Conservation (phyloP, 1,139 yeast genomes). For the Tardiomyces digboiensis region DNA sequence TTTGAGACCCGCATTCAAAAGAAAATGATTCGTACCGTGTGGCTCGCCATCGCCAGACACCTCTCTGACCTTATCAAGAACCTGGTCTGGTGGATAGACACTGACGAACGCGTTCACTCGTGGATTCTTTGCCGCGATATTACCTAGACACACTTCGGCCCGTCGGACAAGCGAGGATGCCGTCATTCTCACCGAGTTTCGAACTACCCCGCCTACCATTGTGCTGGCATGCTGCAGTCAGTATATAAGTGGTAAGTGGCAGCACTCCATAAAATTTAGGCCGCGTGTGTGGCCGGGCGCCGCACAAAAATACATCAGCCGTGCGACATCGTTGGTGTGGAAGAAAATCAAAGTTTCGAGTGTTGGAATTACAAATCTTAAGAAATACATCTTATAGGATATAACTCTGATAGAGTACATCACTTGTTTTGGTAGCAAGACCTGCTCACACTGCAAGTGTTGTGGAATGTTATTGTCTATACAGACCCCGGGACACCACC, state of each 20-base stretch:
- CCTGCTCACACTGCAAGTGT: too few species aligned
- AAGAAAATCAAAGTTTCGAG: too few species aligned
- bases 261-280: too few species aligned
- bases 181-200: neutral
- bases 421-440: too few species aligned
- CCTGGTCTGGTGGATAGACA: neutral
- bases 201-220: neutral
- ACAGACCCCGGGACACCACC: too few species aligned
- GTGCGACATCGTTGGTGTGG: neutral
- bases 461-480: too few species aligned
- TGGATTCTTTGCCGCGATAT: slow-evolving; percentile 20
- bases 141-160: slow-evolving; percentile 5
- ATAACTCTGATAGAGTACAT: too few species aligned
- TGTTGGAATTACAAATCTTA: too few species aligned
- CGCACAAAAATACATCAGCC: neutral
- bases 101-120: slow-evolving; percentile 25
- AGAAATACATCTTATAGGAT: too few species aligned
- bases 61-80: neutral
- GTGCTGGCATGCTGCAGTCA: neutral
- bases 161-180: neutral
- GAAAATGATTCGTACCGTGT: slow-evolving; percentile 13
- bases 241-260: neutral
- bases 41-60: slow-evolving; percentile 6
- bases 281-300: too few species aligned
- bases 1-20: too few species aligned